These are phyloP conservation scores for Paramecium bursaria DNA, from an alignment of 73 alveolate species.

Conservation along the genomic window DNA sequence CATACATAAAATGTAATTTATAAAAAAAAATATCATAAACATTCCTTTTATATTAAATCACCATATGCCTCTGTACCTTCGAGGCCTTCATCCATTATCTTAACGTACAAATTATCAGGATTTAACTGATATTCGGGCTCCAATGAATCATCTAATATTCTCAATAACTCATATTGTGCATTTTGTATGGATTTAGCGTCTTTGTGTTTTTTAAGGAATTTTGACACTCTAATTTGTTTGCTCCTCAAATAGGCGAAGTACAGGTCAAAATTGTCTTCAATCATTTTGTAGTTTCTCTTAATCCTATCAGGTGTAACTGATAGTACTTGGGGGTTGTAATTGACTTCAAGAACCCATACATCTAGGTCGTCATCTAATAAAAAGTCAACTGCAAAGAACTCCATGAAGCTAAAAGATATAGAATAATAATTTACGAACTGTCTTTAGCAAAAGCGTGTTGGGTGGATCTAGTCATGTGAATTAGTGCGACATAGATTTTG, in stretches of 20 bases:
- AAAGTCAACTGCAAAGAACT: conserved; percentile 68
- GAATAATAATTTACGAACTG: conserved; percentile 9
- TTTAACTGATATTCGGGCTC: not conserved
- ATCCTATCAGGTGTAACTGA: conserved; percentile 58
- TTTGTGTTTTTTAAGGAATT: conserved; percentile 24
- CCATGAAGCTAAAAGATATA: conserved; percentile 31
- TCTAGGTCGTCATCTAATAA: conserved; percentile 56
- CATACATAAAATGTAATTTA: no score
- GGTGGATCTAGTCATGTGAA: conserved; percentile 63
- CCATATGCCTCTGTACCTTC: conserved; percentile 11
- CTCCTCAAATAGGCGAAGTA: conserved; percentile 48
- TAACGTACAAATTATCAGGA: conserved; percentile 12
- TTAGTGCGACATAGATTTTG: conserved; percentile 45
- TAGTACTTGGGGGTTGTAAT: conserved; percentile 59
- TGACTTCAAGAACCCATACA: conserved; percentile 69
- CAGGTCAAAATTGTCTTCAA: conserved; percentile 62
- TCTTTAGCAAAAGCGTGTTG: conserved; percentile 56
- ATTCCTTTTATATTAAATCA: not conserved
- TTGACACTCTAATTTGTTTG: conserved; percentile 12
- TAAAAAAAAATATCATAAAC: no score
- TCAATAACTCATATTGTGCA: not conserved
- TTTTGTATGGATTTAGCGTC: not conserved
- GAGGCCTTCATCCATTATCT: conserved; percentile 46
- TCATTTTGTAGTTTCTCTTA: conserved; percentile 65
- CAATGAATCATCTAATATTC: not conserved